Conservation (phyloP, 140 eudicot species). For the Stevia rebaudiana region DNA sequence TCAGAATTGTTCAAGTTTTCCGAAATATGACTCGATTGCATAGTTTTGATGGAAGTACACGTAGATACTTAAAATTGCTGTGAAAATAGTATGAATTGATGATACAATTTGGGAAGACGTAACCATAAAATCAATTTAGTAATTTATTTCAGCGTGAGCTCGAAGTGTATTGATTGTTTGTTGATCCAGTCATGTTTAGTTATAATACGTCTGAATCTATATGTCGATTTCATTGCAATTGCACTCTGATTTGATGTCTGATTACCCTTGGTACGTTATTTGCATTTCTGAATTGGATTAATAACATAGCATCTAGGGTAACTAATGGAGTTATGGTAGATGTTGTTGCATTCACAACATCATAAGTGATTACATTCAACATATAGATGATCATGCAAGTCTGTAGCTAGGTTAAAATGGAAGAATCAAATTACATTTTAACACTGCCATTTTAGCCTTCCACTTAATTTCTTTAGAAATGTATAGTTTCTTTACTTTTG, state of each 20-base stretch:
- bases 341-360: not conserved
- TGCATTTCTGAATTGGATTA: not conserved
- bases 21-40: constrained; percentile 13
- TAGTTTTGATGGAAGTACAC: not conserved
- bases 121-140: not conserved
- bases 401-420: not conserved
- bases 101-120: not conserved
- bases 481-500: not conserved
- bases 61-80: constrained; percentile 5
- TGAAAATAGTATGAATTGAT: constrained; percentile 1
- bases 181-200: constrained; percentile 3
- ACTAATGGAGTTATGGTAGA: not conserved
- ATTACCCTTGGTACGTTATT: not conserved
- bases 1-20: not conserved
- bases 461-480: not conserved
- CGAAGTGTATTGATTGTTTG: too few species aligned
- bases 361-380: not conserved
- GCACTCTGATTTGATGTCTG: not conserved
- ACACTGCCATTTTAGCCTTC: not conserved
- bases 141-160: too few species aligned
- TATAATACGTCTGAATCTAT: constrained; percentile 5
- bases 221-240: not conserved
- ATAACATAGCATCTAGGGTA: not conserved
- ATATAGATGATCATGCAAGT: not conserved
- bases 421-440: not conserved